phyloP scores from a whole-genome alignment of 306 rosid species.

The Gillenia trifoliata region DNA sequence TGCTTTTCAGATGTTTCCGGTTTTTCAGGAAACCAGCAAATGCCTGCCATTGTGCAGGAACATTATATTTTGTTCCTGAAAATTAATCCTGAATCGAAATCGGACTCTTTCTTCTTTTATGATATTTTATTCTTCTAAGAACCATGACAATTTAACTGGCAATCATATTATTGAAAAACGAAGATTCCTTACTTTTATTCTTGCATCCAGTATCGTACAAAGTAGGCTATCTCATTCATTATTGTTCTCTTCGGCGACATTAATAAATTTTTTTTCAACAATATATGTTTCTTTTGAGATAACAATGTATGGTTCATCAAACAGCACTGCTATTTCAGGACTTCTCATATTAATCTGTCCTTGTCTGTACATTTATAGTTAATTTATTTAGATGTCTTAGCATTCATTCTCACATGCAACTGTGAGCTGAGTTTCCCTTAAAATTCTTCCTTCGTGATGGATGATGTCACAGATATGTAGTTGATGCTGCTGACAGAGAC shows the following conservation, averaged over 20 bases:
- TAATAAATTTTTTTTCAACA: not conserved
- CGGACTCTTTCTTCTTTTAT: not conserved
- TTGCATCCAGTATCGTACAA: not conserved
- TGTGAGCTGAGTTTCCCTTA: not conserved
- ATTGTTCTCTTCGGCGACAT: not conserved
- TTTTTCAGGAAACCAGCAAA: not conserved
- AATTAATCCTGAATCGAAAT: not conserved
- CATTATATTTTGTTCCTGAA: not conserved
- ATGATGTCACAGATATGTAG: conserved; percentile 61
- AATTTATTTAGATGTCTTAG: not conserved
- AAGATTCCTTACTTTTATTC: not conserved
- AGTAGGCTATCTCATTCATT: not conserved
- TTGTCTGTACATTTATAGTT: not conserved
- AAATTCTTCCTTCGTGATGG: conserved; percentile 15
- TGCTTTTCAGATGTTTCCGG: conserved; percentile 1
- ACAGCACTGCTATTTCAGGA: not conserved
- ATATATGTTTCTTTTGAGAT: not conserved
- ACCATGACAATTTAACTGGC: not conserved
- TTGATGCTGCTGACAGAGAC: conserved; percentile 94
- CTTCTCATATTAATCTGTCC: not conserved
- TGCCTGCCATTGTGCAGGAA: conserved; percentile 2
- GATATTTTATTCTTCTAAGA: not conserved
- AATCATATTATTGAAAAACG: not conserved
- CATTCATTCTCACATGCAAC: not conserved
- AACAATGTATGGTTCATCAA: not conserved